Percentiles rank a stretch among this genome's conserved stretches.
These are phyloP conservation scores for Spergularia azorica DNA, from an alignment of 179 eudicot species.

Conservation along the genomic window DNA sequence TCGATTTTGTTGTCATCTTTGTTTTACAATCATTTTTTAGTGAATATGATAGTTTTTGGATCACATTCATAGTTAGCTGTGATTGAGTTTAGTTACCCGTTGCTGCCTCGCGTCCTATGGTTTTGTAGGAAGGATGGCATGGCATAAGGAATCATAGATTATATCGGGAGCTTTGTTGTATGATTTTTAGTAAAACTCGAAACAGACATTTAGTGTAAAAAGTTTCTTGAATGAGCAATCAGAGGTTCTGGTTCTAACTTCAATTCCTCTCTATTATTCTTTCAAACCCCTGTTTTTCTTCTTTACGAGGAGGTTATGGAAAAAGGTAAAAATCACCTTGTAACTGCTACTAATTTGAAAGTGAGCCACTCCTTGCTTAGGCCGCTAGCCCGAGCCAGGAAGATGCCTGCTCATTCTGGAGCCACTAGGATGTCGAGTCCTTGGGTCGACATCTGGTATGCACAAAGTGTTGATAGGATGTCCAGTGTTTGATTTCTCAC, in stretches of 20 bases:
- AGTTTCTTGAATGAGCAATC: slow-evolving; percentile 29
- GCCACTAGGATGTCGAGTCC: too few species aligned
- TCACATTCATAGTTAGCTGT: slow-evolving; percentile 12
- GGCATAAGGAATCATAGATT: slow-evolving; percentile 23
- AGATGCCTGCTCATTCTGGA: too few species aligned
- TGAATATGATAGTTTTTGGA: slow-evolving; percentile 15
- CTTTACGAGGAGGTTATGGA: too few species aligned
- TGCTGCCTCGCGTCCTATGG: slow-evolving; percentile 7
- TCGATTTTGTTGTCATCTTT: slow-evolving; percentile 24
- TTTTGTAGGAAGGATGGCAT: slow-evolving; percentile 9
- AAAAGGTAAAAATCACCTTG: too few species aligned
- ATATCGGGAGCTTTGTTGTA: slow-evolving; percentile 34
- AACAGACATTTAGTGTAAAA: slow-evolving; percentile 26
- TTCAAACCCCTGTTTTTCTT: too few species aligned
- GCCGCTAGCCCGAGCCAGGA: too few species aligned
- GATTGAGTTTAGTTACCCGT: slow-evolving; percentile 19
- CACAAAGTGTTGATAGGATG: too few species aligned
- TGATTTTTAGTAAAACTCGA: slow-evolving; percentile 15
- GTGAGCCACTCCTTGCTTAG: too few species aligned
- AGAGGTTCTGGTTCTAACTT: slow-evolving; percentile 13
- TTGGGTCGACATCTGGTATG: too few species aligned
- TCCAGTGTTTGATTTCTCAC: too few species aligned
- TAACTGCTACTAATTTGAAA: too few species aligned
- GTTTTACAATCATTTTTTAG: slow-evolving; percentile 4
- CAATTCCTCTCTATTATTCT: too few species aligned